Evolutionary conservation across 2,329 filamentous ascomycete species (phyloP), one percentile per base, ranked within the genome.

Genomic region (Sclerotinia glacialis): DNA sequence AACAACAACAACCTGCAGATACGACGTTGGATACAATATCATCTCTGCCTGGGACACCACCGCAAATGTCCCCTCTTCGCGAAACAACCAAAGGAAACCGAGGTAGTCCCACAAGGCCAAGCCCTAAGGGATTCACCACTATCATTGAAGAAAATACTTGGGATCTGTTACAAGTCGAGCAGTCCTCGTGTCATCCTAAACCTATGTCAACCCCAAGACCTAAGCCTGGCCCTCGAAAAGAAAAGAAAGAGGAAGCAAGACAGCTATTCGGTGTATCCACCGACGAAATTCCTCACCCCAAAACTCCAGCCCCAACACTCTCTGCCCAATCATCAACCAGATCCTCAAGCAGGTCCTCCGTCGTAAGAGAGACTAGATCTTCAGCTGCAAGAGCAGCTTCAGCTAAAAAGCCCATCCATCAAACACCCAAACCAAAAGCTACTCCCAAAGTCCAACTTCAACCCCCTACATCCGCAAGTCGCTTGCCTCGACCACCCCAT

Each of bases 131-230:
- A 16, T 82, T 81, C 69, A 78, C 78, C 0, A 79, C 81, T 1
- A 82, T 82, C 37, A 67, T 79, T 1, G 82, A 85, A 69, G 83
- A 85, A 67, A 81, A 80, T 31, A 80, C 79, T 0, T 78, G 77
- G 70, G 81, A 84, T 18, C 71, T 82, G 1, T 74, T 76, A 0
- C 76, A 77, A 68, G 71, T 79, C 64, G 69, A 76, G 23, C 71
- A 77, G 5, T 66, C 77, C 61, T 74, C 79, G 5, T 76, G 78
- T 12, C 71, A 73, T 42, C 77, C 76, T 68, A 69, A 59, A 47
- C 44, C 55, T 6, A 78, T 77, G 67, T 67, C 61, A 28, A 67
- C 73, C 44, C 72, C 73, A 1, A 71, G 69, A 23, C 69, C 71
- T 42, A 69, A 69, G 42, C 55, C 67, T 16, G n/a, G 54, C 18